Conservation (phyloP, 2,329 filamentous ascomycete genomes). For the Camillea tinctor region DNA sequence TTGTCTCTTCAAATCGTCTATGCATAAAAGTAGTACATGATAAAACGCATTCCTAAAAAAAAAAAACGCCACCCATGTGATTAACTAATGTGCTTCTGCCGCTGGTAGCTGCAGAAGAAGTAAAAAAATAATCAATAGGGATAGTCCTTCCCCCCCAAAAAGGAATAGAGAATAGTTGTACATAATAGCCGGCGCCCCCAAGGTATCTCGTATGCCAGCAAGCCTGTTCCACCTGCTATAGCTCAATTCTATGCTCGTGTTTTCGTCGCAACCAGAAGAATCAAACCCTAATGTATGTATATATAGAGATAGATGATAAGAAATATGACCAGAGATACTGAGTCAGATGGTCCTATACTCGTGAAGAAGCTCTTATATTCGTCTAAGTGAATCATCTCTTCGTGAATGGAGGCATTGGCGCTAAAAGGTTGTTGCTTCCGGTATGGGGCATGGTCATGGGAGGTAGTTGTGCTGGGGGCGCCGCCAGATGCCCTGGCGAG, state of each 20-base stretch:
- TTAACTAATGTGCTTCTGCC: neutral
- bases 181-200: neutral
- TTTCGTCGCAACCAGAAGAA: neutral
- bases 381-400: conserved; percentile 22
- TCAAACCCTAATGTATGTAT: neutral
- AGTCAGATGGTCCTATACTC: conserved; percentile 1
- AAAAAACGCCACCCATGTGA: neutral
- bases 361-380: neutral
- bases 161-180: neutral
- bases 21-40: neutral
- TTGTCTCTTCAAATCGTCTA: neutral
- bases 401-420: conserved; percentile 25
- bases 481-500: conserved; percentile 24
- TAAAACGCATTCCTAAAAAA: neutral
- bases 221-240: neutral
- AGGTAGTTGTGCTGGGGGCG: conserved; percentile 26
- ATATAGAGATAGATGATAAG: conserved; percentile 1
- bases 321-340: neutral
- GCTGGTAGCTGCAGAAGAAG: neutral
- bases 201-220: neutral
- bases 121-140: neutral
- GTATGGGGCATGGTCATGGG: conserved; percentile 26
- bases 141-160: too few species aligned
- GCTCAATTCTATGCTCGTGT: neutral
- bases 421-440: conserved; percentile 17